Evolutionary conservation across 495 filamentous ascomycete species (phyloP).

Genomic region (Oleoguttula mirabilis): DNA sequence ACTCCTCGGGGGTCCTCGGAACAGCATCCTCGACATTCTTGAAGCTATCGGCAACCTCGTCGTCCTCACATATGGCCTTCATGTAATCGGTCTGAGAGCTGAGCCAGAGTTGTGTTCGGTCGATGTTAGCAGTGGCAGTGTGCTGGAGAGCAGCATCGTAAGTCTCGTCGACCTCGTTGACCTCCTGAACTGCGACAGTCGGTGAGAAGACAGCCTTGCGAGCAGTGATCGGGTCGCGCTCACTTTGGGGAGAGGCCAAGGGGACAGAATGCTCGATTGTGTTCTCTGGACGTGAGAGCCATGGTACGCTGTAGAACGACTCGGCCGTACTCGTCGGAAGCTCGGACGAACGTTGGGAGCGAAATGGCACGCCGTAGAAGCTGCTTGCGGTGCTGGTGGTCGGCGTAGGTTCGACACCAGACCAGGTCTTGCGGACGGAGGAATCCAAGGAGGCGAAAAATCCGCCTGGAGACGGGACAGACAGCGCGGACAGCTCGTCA

Average conservation of each 20-base stretch:
- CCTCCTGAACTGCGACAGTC: slow-evolving; percentile 18
- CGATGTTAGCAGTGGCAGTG: slow-evolving; percentile 51
- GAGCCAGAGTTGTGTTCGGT: slow-evolving; percentile 75
- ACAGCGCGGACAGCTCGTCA: slow-evolving; percentile 46
- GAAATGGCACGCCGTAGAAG: slow-evolving; percentile 24
- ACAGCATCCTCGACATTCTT: slow-evolving; percentile 31
- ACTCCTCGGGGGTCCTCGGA: slow-evolving; percentile 15
- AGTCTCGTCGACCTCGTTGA: slow-evolving; percentile 43
- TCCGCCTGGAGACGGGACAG: slow-evolving; percentile 74
- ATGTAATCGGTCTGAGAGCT: slow-evolving; percentile 66
- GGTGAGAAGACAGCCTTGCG: slow-evolving; percentile 25
- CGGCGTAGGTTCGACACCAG: slow-evolving; percentile 33
- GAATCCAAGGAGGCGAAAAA: slow-evolving; percentile 77
- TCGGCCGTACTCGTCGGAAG: slow-evolving; percentile 72
- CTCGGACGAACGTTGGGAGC: slow-evolving; percentile 21
- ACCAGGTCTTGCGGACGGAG: slow-evolving; percentile 61
- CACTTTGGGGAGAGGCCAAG: slow-evolving; percentile 27
- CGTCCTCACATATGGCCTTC: slow-evolving; percentile 53
- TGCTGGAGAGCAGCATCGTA: slow-evolving; percentile 57
- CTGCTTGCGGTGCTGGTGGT: slow-evolving; percentile 25
- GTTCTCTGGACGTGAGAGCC: slow-evolving; percentile 40
- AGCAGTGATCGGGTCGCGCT: slow-evolving; percentile 14
- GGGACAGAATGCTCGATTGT: slow-evolving; percentile 60
- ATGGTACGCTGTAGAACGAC: slow-evolving; percentile 72
- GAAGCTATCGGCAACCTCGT: slow-evolving; percentile 34